Base-by-base conservation (phyloP, 2,329 filamentous ascomycete species). In the Colletotrichum tropicale region DNA sequence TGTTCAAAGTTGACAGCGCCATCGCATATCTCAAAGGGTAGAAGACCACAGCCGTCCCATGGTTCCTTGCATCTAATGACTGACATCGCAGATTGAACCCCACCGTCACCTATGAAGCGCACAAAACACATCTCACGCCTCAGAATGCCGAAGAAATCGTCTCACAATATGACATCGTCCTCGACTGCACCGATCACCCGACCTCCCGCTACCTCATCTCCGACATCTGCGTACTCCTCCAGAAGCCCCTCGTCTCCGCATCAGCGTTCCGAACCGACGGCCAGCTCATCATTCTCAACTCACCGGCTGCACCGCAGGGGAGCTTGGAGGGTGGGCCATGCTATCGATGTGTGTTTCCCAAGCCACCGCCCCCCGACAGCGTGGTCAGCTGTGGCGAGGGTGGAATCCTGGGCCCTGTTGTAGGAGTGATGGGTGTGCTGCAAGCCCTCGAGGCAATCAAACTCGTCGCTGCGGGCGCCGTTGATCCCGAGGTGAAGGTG, bases 131-230 rank as follows among this genome's bases (percentile, higher is more conserved):
- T 77, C 89, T 98, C 16, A 92, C 91, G 0, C 89, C 95, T 0
- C 86, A 91, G 74, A 94, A 94, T 68, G 94, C 95, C 1, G 85
- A 91, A 8, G 83, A 87, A 0, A 92, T 95, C 55, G 91, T 98
- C 71, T 85, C 87, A 0, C 80, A 87, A 6, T 98, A 98, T 82
- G 95, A 98, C 80, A 79, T 98, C 1, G 92, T 98, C 3, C 91
- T 99, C 15, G 97, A 99, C 84, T 99, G 97, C 83, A 98, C 96
- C 12, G 97, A 99, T 84, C 96, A 96, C 78, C 96, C 97, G 0
- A 94, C 95, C 2, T 95, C 95, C 0, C 94, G 97, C 58, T 98
- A 99, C 83, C 90, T 98, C 61, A 95, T 98, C 78, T 98, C 95
- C 0, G 97, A 99, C 82, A 91, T 94, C 18, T 98, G 95, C 79